Percentiles rank a stretch among this genome's conserved stretches.
Evolutionary conservation across 2,329 filamentous ascomycete genomes (phyloP).

Genomic region (Colletotrichum cereale): DNA sequence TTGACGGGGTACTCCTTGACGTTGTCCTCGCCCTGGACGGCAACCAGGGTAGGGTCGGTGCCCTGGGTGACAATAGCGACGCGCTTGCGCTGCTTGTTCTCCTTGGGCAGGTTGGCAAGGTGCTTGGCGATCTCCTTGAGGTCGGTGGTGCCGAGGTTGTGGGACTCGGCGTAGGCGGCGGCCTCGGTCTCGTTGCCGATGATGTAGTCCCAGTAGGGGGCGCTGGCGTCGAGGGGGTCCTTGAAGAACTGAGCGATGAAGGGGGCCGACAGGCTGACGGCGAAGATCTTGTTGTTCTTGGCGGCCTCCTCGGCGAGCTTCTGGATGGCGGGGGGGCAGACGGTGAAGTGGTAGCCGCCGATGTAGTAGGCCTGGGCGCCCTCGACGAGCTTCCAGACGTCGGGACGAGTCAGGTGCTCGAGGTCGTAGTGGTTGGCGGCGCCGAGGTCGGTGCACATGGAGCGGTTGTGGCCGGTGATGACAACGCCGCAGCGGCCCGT

Average conservation of each 20-base stretch:
- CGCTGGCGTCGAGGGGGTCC: slow-evolving; percentile 86
- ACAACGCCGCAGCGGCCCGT: slow-evolving; percentile 96
- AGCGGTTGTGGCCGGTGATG: slow-evolving; percentile 96
- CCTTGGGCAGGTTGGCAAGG: slow-evolving; percentile 91
- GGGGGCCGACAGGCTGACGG: slow-evolving; percentile 92
- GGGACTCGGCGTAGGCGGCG: slow-evolving; percentile 85
- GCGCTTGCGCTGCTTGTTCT: slow-evolving; percentile 86
- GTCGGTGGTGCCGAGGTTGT: slow-evolving; percentile 80
- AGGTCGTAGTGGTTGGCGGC: slow-evolving; percentile 98
- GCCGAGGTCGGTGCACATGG: slow-evolving; percentile 93
- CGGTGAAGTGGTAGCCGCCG: slow-evolving; percentile 97
- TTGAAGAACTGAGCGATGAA: slow-evolving; percentile 99
- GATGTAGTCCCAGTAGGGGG: slow-evolving; percentile 94
- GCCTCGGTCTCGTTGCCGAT: slow-evolving; percentile 98
- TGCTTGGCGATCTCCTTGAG: slow-evolving; percentile 87
- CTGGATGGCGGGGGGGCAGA: slow-evolving; percentile 90
- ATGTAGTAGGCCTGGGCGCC: slow-evolving; percentile 91
- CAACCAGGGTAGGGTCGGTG: slow-evolving; percentile 89
- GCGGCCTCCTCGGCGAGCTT: slow-evolving; percentile 93
- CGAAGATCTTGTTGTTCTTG: slow-evolving; percentile 88
- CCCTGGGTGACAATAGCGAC: slow-evolving; percentile 95
- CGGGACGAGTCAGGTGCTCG: slow-evolving; percentile 89
- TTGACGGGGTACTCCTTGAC: slow-evolving; percentile 86
- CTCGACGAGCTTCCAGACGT: slow-evolving; percentile 94
- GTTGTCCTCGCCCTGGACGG: slow-evolving; percentile 76